Base-by-base conservation (phyloP, 2,329 filamentous ascomycete species). In the Endocalyx cinctus region DNA sequence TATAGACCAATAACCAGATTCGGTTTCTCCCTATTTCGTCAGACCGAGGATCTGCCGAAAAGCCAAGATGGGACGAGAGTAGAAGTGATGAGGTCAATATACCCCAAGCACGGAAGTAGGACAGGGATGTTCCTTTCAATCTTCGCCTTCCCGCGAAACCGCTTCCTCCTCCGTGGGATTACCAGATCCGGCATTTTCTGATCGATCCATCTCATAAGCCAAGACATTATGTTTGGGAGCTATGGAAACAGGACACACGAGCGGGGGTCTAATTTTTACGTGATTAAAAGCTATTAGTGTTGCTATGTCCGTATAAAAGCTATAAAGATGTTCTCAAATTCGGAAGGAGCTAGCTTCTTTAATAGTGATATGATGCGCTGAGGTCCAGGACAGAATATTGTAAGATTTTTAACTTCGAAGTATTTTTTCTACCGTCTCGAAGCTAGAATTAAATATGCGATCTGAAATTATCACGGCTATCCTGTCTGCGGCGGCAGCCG, bases 101-200 rank as follows among this genome's bases (percentile, higher is more conserved):
- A 48, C 44, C 43, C 33, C 31, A 29, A 31, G 34, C 35, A 25
- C 39, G 43, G 42, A 49, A 43, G 31, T 10, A 39, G 41, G 38
- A 38, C 39, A 33, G 37, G 35, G 42, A 41, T 40, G 30, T 29
- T 43, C 41, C 41, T 38, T 37, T 33, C 36, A 20, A 40, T 43
- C 41, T 42, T 47, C n/a, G n/a, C n/a, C n/a, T n/a, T n/a, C n/a
- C n/a, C n/a, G n/a, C n/a, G n/a, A n/a, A n/a, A n/a, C n/a, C n/a
- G 35, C 36, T 37, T 42, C 49, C 38, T 46, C 51, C 46, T 42
- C 57, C 46, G 49, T 52, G 41, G 29, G 27, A 35, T 51, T 50
- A 17, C 49, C 45, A 41, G 40, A 51, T 54, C 34, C 29, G 44
- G 48, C 25, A 41, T 38, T 46, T 38, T 33, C 33, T 38, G 34